Evolutionary conservation across 345 rosid genomes (phyloP).

Genomic region (Fremontodendron californicum): DNA sequence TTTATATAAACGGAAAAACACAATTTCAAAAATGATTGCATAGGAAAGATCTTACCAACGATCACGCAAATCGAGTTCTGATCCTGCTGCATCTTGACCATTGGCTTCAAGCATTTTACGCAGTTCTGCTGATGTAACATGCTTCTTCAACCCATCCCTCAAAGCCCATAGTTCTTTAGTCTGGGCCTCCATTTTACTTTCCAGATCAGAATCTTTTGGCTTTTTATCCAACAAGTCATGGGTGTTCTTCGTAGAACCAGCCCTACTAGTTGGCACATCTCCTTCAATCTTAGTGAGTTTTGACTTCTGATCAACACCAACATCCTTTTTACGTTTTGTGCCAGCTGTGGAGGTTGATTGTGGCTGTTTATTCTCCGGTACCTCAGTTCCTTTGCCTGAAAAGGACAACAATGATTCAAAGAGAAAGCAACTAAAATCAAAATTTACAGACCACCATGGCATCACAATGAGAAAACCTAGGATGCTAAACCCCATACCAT

Average conservation of each 20-base stretch:
- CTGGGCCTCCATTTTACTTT: conserved; percentile 67
- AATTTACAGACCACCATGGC: not conserved
- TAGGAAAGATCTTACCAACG: conserved; percentile 52
- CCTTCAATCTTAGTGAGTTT: conserved; percentile 53
- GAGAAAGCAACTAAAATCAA: conserved; percentile 21
- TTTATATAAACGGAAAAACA: not conserved
- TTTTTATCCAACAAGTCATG: conserved; percentile 13
- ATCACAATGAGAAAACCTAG: not conserved
- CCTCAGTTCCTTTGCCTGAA: conserved; percentile 30
- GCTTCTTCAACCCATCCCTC: conserved; percentile 78
- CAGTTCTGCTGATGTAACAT: conserved; percentile 67
- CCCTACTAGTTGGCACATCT: conserved; percentile 36
- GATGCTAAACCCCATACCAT: conserved; percentile 35
- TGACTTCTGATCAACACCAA: conserved; percentile 37
- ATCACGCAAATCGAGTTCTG: conserved; percentile 88
- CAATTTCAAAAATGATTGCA: not conserved
- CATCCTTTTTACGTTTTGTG: conserved; percentile 56
- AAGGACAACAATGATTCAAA: conserved; percentile 15
- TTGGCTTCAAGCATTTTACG: conserved; percentile 78
- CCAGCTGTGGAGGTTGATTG: conserved; percentile 44
- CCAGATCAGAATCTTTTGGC: conserved; percentile 32
- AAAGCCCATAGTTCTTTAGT: conserved; percentile 77
- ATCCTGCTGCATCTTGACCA: conserved; percentile 72
- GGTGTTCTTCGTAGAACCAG: conserved; percentile 22
- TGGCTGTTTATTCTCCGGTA: conserved; percentile 29